A percentile compares a stretch with the other conserved stretches of the same genome.
These are phyloP conservation scores for Malassezia furfur DNA, from an alignment of 1,284 basidiomycete genomes.

Conservation along the genomic window DNA sequence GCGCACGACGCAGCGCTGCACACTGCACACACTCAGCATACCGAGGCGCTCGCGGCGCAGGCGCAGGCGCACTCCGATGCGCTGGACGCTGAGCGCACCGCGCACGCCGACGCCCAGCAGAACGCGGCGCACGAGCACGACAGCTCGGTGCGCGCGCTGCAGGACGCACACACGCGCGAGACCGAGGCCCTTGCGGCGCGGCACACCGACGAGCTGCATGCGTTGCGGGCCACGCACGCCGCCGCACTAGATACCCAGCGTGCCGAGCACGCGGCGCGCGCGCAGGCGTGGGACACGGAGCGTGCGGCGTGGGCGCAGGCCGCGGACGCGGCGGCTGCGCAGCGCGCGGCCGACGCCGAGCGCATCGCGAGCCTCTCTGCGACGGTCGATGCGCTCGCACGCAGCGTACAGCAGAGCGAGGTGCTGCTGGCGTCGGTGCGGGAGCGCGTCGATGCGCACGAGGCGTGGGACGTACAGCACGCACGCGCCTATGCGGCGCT, in stretches of 20 bases:
- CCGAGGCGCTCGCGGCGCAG: neutral
- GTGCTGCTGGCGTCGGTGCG: neutral
- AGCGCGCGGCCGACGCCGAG: neutral
- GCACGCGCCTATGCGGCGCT: neutral
- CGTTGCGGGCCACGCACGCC: neutral
- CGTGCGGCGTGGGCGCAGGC: too few species aligned
- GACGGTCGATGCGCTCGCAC: neutral
- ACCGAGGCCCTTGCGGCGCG: too few species aligned
- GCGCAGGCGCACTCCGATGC: neutral
- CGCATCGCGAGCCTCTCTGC: neutral
- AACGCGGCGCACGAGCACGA: too few species aligned
- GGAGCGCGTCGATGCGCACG: neutral
- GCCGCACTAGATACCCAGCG: neutral
- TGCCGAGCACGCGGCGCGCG: neutral
- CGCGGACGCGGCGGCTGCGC: too few species aligned
- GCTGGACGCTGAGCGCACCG: neutral
- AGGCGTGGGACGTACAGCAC: neutral
- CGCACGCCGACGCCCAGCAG: neutral
- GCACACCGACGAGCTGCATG: neutral
- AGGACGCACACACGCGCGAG: too few species aligned
- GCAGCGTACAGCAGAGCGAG: neutral
- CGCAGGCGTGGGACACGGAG: too few species aligned
- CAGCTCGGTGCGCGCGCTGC: too few species aligned
- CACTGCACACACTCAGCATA: too few species aligned
- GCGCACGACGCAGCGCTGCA: too few species aligned